These are phyloP conservation scores for Volvox carteri DNA, from an alignment of 163 green algal genomes.

Conservation along the genomic window DNA sequence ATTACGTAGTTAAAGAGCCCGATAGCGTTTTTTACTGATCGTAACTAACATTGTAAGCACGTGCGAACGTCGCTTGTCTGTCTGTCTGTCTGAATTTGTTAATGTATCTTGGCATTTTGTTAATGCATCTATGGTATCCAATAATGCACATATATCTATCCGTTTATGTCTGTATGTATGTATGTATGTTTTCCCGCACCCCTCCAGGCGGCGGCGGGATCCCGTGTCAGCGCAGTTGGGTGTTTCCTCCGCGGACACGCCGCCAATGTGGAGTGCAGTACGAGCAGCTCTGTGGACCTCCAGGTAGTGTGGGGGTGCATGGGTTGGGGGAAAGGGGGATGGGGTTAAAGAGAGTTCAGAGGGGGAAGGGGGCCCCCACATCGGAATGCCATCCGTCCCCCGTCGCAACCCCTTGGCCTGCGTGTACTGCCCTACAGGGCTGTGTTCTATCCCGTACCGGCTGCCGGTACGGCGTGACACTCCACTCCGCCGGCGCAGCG, in stretches of 20 bases:
- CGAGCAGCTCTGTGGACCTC: slow-evolving; percentile 29
- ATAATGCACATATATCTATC: too few relatives aligned
- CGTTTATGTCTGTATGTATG: too few relatives aligned
- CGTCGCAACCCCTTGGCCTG: background rate
- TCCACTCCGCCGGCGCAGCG: background rate
- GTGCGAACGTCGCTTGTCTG: too few relatives aligned
- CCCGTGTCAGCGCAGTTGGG: background rate
- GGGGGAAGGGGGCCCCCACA: background rate
- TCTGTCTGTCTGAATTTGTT: too few relatives aligned
- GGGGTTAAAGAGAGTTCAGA: background rate
- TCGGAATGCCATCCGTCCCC: background rate
- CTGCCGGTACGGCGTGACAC: slow-evolving; percentile 40
- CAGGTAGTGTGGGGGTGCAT: background rate
- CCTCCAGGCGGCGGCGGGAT: slow-evolving; percentile 3
- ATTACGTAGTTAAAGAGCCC: too few relatives aligned
- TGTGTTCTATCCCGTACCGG: slow-evolving; percentile 10
- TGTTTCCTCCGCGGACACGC: slow-evolving; percentile 34
- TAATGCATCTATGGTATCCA: too few relatives aligned
- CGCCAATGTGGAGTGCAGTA: slow-evolving; percentile 37
- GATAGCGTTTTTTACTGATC: too few relatives aligned
- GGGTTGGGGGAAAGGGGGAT: background rate
- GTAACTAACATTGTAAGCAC: too few relatives aligned
- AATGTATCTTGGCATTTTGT: too few relatives aligned
- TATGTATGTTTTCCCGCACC: too few relatives aligned
- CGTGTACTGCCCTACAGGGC: slow-evolving; percentile 17